A percentile compares a stretch with the other conserved stretches of the same genome.
phyloP scores from a whole-genome alignment of 2,329 filamentous ascomycete species.

The Daldinia sp. region DNA sequence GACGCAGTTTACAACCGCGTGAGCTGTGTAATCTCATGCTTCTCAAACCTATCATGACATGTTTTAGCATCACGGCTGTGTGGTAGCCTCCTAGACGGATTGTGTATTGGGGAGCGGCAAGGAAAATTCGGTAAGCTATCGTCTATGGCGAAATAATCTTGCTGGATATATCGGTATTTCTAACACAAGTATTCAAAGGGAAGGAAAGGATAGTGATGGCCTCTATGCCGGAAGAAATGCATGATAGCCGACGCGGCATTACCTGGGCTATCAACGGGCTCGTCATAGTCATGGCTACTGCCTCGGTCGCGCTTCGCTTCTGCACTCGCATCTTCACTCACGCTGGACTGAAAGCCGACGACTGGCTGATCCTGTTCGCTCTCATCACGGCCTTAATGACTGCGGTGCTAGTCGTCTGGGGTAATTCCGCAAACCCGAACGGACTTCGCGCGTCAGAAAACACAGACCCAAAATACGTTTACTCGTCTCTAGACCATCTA shows the following conservation, averaged over 20 bases:
- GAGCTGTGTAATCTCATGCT: neutral
- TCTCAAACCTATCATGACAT: neutral
- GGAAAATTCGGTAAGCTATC: neutral
- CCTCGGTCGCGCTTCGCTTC: constrained; percentile 37
- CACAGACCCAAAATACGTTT: constrained; percentile 31
- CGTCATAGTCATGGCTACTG: constrained; percentile 28
- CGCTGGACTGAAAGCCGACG: constrained; percentile 33
- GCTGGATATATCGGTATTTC: neutral
- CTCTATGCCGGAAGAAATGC: neutral
- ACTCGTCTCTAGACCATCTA: constrained; percentile 31
- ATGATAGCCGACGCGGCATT: constrained; percentile 40
- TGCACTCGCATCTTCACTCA: constrained; percentile 37
- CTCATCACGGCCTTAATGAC: constrained; percentile 14
- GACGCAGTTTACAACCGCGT: neutral
- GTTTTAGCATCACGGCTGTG: neutral
- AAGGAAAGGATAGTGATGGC: neutral
- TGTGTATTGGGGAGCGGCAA: neutral
- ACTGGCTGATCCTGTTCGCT: constrained; percentile 39
- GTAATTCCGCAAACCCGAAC: constrained; percentile 33
- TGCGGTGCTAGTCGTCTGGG: constrained; percentile 23
- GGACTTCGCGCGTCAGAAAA: constrained; percentile 34
- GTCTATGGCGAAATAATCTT: neutral
- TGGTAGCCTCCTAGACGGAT: neutral
- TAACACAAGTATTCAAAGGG: neutral
- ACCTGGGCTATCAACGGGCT: constrained; percentile 32